Percentiles rank a stretch among this genome's conserved stretches.
These are phyloP conservation scores for Globisporangium abappressorium DNA, from an alignment of 352 stramenopile genomes.

Conservation along the genomic window DNA sequence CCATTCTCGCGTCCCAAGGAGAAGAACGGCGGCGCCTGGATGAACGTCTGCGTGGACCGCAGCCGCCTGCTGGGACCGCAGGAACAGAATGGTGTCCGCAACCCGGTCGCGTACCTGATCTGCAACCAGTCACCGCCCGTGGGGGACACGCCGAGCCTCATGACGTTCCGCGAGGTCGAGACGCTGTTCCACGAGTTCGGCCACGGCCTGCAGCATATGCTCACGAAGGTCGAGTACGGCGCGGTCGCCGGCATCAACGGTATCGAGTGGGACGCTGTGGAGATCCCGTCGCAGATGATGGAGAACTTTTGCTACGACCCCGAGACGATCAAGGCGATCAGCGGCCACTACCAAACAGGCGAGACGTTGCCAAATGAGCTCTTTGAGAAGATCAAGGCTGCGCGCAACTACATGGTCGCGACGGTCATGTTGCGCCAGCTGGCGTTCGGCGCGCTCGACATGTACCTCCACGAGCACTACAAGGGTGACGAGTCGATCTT, in stretches of 20 bases:
- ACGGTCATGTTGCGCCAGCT: slow-evolving; percentile 95
- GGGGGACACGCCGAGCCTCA: slow-evolving; percentile 93
- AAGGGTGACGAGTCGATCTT: slow-evolving; percentile 86
- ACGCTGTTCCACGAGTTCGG: slow-evolving; percentile 97
- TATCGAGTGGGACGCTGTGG: slow-evolving; percentile 98
- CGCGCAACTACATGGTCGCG: slow-evolving; percentile 95
- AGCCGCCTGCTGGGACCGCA: slow-evolving; percentile 75
- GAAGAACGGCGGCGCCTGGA: slow-evolving; percentile 98
- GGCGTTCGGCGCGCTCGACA: slow-evolving; percentile 91
- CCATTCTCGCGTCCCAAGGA: slow-evolving; percentile 96
- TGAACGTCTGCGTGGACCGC: slow-evolving; percentile 96
- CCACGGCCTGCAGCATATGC: slow-evolving; percentile 98
- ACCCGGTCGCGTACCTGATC: slow-evolving; percentile 97
- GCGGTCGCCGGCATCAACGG: slow-evolving; percentile 96
- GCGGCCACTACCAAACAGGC: slow-evolving; percentile 80
- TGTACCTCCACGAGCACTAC: slow-evolving; percentile 82
- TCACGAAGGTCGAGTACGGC: slow-evolving; percentile 94
- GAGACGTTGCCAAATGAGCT: slow-evolving; percentile 92
- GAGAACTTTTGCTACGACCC: slow-evolving; percentile 99
- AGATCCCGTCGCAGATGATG: slow-evolving; percentile 99
- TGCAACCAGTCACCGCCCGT: slow-evolving; percentile 96
- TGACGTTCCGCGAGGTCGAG: slow-evolving; percentile 98
- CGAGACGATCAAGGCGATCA: slow-evolving; percentile 80
- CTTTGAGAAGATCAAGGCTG: slow-evolving; percentile 95
- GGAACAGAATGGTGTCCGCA: slow-evolving; percentile 55